These are phyloP conservation scores for Dendrobium huoshanense DNA, from an alignment of 106 monocot genomes.

Conservation along the genomic window DNA sequence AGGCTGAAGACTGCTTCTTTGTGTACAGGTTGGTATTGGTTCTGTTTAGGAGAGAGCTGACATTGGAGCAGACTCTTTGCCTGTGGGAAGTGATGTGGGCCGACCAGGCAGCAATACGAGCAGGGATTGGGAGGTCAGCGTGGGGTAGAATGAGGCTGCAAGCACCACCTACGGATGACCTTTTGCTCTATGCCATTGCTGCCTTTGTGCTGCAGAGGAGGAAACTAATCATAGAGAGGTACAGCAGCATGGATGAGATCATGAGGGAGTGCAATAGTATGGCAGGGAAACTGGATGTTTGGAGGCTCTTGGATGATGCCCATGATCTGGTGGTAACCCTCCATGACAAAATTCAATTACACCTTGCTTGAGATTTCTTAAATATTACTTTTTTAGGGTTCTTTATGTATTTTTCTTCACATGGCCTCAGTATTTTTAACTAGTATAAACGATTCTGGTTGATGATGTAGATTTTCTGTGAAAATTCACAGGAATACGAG, in stretches of 20 bases:
- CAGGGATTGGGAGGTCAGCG: slow-evolving; percentile 25
- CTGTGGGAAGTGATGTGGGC: slow-evolving; percentile 18
- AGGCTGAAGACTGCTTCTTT: slow-evolving; percentile 8
- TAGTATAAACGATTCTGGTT: not conserved
- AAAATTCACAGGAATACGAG: not conserved
- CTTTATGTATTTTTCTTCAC: not conserved
- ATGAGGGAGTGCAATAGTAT: slow-evolving; percentile 27
- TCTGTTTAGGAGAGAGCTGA: slow-evolving; percentile 40
- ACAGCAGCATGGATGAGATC: slow-evolving; percentile 41
- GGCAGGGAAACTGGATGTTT: slow-evolving; percentile 26
- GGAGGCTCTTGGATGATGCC: slow-evolving; percentile 43
- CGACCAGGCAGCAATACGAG: slow-evolving; percentile 40
- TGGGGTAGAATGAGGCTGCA: slow-evolving; percentile 27
- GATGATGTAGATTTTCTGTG: not conserved
- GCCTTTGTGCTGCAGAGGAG: slow-evolving; percentile 39
- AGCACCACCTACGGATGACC: slow-evolving; percentile 3
- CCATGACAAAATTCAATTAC: slow-evolving; percentile 25
- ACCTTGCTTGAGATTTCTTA: not conserved
- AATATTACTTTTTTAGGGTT: not conserved
- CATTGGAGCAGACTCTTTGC: slow-evolving; percentile 39
- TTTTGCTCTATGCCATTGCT: slow-evolving; percentile 40
- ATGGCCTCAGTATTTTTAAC: not conserved
- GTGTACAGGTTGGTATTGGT: slow-evolving; percentile 23
- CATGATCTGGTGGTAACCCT: slow-evolving; percentile 43
- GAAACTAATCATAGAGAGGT: slow-evolving; percentile 44